Evolutionary conservation across 2,329 filamentous ascomycete species (phyloP).

Genomic region (Fusarium udum): DNA sequence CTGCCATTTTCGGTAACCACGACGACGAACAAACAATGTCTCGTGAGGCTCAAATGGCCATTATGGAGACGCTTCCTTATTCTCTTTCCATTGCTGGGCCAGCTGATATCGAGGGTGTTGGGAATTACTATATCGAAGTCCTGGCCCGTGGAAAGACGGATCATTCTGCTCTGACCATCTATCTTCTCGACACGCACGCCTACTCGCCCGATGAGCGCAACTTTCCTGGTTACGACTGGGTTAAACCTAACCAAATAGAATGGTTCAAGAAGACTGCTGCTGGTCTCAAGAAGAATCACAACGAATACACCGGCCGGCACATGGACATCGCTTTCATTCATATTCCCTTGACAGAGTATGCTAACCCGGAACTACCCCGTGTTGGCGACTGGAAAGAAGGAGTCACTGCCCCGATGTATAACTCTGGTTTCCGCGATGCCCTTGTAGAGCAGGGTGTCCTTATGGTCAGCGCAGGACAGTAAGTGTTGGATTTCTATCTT

Average conservation of each 20-base stretch:
- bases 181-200: conserved; percentile 90
- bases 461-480: conserved; percentile 92
- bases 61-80: conserved; percentile 88
- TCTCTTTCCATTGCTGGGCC: conserved; percentile 88
- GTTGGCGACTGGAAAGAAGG: conserved; percentile 80
- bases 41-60: conserved; percentile 81
- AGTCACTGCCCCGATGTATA: conserved; percentile 88
- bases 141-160: conserved; percentile 80
- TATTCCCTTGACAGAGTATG: conserved; percentile 93
- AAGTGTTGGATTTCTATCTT: conserved; percentile 51
- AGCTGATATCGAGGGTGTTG: conserved; percentile 84
- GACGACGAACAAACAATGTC: conserved; percentile 89
- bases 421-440: conserved; percentile 92
- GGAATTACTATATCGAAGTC: conserved; percentile 94
- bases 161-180: conserved; percentile 93
- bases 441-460: conserved; percentile 86
- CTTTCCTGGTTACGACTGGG: conserved; percentile 95
- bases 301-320: conserved; percentile 88
- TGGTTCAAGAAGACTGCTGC: conserved; percentile 89
- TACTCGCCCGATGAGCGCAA: conserved; percentile 90
- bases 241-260: conserved; percentile 91
- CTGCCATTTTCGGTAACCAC: conserved; percentile 96
- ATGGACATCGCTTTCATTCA: conserved; percentile 98
- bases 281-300: conserved; percentile 78
- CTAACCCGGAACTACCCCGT: conserved; percentile 66